A percentile compares a stretch with the other conserved stretches of the same genome.
phyloP scores from a whole-genome alignment of 2,329 filamentous ascomycete species.

The Paecilomyces formosus region DNA sequence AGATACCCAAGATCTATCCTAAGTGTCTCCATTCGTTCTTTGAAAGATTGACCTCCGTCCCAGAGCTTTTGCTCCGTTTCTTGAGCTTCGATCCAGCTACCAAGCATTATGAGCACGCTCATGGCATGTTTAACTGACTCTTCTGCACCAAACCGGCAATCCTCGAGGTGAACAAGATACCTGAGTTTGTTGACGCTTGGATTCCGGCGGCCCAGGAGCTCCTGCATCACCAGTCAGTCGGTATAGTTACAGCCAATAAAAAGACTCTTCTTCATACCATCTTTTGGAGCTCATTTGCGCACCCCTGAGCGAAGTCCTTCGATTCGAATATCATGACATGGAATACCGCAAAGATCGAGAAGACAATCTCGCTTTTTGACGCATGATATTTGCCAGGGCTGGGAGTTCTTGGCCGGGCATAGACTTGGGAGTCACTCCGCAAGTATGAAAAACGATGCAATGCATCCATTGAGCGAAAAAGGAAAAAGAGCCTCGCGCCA shows the following conservation, averaged over 20 bases:
- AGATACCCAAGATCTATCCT: neutral
- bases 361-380: neutral
- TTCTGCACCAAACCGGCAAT: neutral
- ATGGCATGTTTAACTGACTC: neutral
- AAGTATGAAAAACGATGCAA: neutral
- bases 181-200: neutral
- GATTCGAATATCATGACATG: neutral
- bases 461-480: neutral
- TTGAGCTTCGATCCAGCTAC: neutral
- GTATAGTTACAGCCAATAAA: neutral
- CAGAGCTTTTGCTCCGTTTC: neutral
- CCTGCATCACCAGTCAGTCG: neutral
- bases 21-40: neutral
- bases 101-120: neutral
- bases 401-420: neutral
- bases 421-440: neutral
- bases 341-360: neutral
- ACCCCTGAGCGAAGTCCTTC: neutral
- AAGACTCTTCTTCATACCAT: neutral
- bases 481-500: neutral
- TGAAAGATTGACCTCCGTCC: neutral
- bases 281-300: neutral
- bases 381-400: neutral
- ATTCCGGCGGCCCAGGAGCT: neutral
- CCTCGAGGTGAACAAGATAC: neutral